Evolutionary conservation across 1,284 basidiomycete genomes (phyloP), one percentile per base, ranked within the genome.

Genomic region (Fomitiporia mediterranea): DNA sequence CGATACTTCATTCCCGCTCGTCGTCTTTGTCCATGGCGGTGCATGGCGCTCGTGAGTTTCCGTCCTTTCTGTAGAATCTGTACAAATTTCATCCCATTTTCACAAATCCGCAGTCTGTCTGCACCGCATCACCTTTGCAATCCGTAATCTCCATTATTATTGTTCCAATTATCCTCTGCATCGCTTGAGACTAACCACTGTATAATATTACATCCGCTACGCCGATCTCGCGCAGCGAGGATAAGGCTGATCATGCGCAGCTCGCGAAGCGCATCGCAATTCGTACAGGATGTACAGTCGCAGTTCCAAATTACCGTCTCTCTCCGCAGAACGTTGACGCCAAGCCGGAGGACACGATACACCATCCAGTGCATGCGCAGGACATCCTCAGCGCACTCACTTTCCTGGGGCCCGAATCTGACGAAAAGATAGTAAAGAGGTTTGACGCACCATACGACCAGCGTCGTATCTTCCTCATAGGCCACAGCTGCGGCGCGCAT

Each of bases 401-500:
- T 44, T 86, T 82, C 65, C 62, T 89, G 56, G 62, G 69, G 3
- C 73, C 75, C 46, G 34, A 25, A 23, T 32, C 55, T 17, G 25
- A 25, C 11, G 15, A 19, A 19, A 25, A 43, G 13, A 17, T 34
- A 7, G 37, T 11, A 44, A 37, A 27, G 17, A 23, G n/a, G 11
- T 13, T 42, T 17, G 21, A 51, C 25, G 50, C 21, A 60, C 46
- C 63, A 15, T 79, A 75, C 62, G 75, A 83, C 63, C 65, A 71
- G 23, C 55, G 65, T 32, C 61, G 62, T 28, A 64, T 91, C 51
- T 79, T 80, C 68, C 72, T 89, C 43, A 72, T 90, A 39, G 88
- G 87, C 15, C 89, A 91, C 68, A 89, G 86, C 69, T 90, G 87
- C 68, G 75, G 82, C 59, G 86, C 89, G 2, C 89, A 91, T 68